phyloP scores from a whole-genome alignment of 768 basidiomycete species.

The Panellus pusillus region DNA sequence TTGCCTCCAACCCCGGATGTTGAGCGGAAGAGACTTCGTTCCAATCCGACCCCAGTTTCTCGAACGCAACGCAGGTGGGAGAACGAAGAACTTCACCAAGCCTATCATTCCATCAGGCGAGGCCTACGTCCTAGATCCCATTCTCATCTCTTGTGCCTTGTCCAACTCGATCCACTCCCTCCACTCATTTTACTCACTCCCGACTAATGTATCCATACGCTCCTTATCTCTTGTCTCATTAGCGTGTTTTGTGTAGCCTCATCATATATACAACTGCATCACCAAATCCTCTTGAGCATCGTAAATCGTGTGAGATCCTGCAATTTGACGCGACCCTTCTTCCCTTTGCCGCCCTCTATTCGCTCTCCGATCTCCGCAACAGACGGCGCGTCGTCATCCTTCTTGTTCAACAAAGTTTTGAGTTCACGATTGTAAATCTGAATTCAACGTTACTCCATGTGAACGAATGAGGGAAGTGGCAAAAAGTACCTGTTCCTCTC shows the following conservation, averaged over 20 bases:
- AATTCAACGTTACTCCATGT: neutral
- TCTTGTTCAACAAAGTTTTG: conserved; percentile 67
- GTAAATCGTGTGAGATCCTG: conserved; percentile 93
- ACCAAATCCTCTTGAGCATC: conserved; percentile 93
- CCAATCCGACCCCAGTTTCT: neutral
- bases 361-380: conserved; percentile 77
- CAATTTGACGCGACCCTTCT: conserved; percentile 65
- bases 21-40: conserved; percentile 13
- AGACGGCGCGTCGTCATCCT: conserved; percentile 63
- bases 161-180: too few species aligned
- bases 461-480: too few species aligned
- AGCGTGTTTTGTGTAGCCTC: neutral
- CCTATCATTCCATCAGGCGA: conserved; percentile 1
- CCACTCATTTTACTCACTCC: neutral
- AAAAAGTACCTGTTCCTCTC: conserved; percentile 68
- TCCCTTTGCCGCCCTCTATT: conserved; percentile 38
- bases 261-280: conserved; percentile 13
- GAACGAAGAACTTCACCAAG: conserved; percentile 3
- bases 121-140: neutral
- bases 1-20: neutral
- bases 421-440: conserved; percentile 84
- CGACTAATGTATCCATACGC: conserved; percentile 7
- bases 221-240: conserved; percentile 4
- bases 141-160: too few species aligned
- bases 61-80: neutral